These are phyloP conservation scores for Mycena venus DNA, from an alignment of 768 basidiomycete species.

Conservation along the genomic window DNA sequence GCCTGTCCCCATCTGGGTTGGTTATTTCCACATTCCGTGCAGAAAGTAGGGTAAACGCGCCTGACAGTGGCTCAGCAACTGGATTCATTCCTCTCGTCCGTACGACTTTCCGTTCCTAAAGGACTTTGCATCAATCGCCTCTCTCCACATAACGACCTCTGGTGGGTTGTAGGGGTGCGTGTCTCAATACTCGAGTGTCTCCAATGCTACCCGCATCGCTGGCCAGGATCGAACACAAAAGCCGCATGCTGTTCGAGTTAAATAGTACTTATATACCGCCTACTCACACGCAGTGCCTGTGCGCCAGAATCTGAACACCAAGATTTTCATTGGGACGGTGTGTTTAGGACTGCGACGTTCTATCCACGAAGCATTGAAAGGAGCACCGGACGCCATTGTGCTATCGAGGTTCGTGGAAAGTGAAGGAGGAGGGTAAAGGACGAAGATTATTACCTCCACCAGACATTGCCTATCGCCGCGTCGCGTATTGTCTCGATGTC, in stretches of 20 bases:
- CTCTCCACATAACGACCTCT: not conserved
- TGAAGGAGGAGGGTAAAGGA: too few species aligned
- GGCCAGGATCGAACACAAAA: too few species aligned
- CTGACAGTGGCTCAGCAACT: not conserved
- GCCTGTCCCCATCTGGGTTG: not conserved
- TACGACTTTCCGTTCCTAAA: not conserved
- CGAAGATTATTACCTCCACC: too few species aligned
- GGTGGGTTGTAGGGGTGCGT: not conserved
- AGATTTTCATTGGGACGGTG: not conserved
- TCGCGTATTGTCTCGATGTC: too few species aligned
- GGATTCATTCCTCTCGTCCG: not conserved
- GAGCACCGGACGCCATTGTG: too few species aligned
- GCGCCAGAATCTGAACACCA: not conserved
- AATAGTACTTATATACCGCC: too few species aligned
- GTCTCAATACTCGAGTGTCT: not conserved
- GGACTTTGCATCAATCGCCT: constrained; percentile 7
- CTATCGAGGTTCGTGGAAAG: too few species aligned
- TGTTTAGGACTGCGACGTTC: not conserved
- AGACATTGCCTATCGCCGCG: too few species aligned
- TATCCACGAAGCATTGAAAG: not conserved
- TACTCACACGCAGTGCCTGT: not conserved
- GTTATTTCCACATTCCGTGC: not conserved
- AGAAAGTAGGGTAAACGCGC: not conserved
- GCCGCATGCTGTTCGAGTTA: not conserved
- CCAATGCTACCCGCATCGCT: not conserved